Evolutionary conservation across 257 asterid species (phyloP), one percentile per base, ranked within the genome.

Genomic region (Misopates orontium): DNA sequence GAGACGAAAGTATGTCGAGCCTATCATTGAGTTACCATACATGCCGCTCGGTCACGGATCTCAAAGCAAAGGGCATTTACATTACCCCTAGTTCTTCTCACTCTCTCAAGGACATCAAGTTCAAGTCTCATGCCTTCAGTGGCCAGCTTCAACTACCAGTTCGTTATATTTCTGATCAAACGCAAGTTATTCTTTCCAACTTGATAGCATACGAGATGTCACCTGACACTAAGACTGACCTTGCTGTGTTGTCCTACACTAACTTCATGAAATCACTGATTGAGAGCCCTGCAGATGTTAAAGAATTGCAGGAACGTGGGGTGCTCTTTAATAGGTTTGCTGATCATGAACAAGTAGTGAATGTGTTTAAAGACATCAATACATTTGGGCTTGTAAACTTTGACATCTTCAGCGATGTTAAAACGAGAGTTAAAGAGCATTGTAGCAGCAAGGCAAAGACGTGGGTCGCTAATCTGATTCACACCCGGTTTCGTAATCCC

Each of bases 221-320:
- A 24, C 71, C 68, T 0, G 66, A 51, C 23, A 50, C 65, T 0
- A 57, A n/a, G 1, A 63, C 68, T 11, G 61, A 62, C 8, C 60
- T 58, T 12, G 75, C 53, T 4, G 68, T 77, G 17, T 49, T 70
- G n/a, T 63, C 78, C 0, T 72, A 72, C 21, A 50, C 74, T 0
- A 62, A 77, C 22, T 77, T 77, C 72, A 77, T 77, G 75, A 77
- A 77, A 45, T 68, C 78, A 1, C 55, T 77, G 31, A 68, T 77
- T 8, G 81, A 56, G 61, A 52, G 22, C 25, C 70, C 76, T 3
- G 25, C 31, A n/a, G 76, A 75, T 2, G 73, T 75, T 0, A 64
- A 75, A 20, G 69, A 65, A 49, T 18, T 77, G 25, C 63, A 69
- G 25, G 80, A 67, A 47, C 60, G 28, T 12, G 64, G 63, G 20